phyloP scores from a whole-genome alignment of 2,329 filamentous ascomycete genomes.

The Periconia digitata region DNA sequence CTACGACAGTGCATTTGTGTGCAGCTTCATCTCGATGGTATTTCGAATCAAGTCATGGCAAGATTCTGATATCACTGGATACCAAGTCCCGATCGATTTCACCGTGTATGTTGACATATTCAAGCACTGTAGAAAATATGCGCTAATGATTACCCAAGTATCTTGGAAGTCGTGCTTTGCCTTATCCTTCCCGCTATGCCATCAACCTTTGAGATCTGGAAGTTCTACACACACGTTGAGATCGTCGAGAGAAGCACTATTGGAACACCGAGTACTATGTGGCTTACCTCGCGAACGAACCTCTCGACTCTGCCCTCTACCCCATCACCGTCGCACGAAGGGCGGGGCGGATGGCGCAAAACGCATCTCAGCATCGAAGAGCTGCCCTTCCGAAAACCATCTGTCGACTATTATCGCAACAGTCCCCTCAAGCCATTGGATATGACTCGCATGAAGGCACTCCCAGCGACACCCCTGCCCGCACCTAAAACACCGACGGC shows the following conservation, averaged over 20 bases:
- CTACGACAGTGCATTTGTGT: slow-evolving; percentile 13
- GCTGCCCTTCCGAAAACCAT: slow-evolving; percentile 17
- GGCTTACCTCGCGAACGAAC: background rate
- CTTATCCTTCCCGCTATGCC: slow-evolving; percentile 23
- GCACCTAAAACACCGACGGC: background rate
- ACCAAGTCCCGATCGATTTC: slow-evolving; percentile 13
- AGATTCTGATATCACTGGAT: slow-evolving; percentile 20
- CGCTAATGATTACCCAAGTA: slow-evolving; percentile 6
- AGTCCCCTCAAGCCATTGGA: slow-evolving; percentile 7
- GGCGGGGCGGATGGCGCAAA: slow-evolving; percentile 18
- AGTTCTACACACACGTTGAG: slow-evolving; percentile 16
- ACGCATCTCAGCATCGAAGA: slow-evolving; percentile 23
- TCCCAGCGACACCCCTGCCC: slow-evolving; percentile 21
- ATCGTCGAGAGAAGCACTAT: slow-evolving; percentile 20
- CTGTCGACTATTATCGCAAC: slow-evolving; percentile 8
- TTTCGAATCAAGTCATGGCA: slow-evolving; percentile 19
- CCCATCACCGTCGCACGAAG: slow-evolving; percentile 5
- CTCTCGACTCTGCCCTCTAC: slow-evolving; percentile 6
- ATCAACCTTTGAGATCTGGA: slow-evolving; percentile 15
- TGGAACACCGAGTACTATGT: slow-evolving; percentile 14
- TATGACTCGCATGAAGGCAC: slow-evolving; percentile 19
- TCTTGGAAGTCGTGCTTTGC: slow-evolving; percentile 18
- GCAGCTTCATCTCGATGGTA: slow-evolving; percentile 15
- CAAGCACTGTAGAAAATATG: background rate
- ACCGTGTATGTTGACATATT: slow-evolving; percentile 10